These are phyloP conservation scores for Botrytis deweyae DNA, from an alignment of 2,329 filamentous ascomycete species.

Conservation along the genomic window DNA sequence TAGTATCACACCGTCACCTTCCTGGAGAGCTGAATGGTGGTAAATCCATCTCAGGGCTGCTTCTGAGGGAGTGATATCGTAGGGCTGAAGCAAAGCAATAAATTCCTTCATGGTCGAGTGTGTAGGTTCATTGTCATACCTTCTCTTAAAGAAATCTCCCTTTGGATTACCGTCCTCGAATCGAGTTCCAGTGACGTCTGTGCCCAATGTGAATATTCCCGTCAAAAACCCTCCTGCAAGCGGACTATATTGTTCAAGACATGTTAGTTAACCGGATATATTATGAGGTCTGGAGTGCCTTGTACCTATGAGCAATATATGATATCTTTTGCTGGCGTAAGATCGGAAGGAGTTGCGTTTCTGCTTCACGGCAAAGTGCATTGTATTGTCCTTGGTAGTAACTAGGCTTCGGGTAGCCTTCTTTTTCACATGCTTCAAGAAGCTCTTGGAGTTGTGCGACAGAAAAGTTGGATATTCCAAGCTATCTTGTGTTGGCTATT, in stretches of 20 bases:
- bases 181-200: background rate
- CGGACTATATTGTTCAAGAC: background rate
- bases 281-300: background rate
- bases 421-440: background rate
- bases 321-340: slow-evolving; percentile 10
- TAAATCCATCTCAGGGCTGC: slow-evolving; percentile 1
- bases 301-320: slow-evolving; percentile 3
- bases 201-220: background rate
- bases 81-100: background rate
- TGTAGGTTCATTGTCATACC: background rate
- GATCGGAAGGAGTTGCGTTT: background rate
- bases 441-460: background rate
- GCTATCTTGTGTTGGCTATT: background rate
- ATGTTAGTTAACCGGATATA: background rate
- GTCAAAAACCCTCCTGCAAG: background rate
- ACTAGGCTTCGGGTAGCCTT: slow-evolving; percentile 1
- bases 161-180: background rate
- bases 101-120: background rate
- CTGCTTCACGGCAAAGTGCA: background rate
- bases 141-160: background rate
- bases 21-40: background rate
- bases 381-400: slow-evolving; percentile 14
- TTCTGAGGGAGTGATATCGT: background rate
- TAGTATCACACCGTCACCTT: slow-evolving; percentile 2
- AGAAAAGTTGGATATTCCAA: slow-evolving; percentile 14